phyloP scores from a whole-genome alignment of 164 flowering plant genomes.

The Cinnamomum chago region DNA sequence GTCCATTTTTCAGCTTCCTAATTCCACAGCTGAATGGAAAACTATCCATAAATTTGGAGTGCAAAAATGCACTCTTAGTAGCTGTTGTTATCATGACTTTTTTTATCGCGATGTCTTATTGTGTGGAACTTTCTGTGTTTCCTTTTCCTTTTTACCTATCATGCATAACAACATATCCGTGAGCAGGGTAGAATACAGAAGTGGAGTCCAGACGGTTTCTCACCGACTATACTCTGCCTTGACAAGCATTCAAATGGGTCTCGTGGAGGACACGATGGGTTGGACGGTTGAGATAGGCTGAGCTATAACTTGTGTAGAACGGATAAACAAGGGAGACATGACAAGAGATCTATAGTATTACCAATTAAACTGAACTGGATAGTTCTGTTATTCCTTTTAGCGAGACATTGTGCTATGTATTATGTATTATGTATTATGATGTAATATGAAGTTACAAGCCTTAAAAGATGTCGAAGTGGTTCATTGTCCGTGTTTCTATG shows the following conservation, averaged over 20 bases:
- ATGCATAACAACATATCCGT: background rate
- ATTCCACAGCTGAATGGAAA: too few species aligned
- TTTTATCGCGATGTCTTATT: too few species aligned
- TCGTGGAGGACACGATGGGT: conserved; percentile 34
- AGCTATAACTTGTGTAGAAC: background rate
- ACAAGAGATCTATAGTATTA: background rate
- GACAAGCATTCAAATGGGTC: conserved; percentile 38
- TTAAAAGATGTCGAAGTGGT: background rate
- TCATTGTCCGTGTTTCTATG: too few species aligned
- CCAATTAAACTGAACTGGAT: background rate
- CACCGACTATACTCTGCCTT: conserved; percentile 23
- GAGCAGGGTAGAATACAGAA: conserved; percentile 33
- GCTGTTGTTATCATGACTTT: background rate
- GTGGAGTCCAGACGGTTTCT: conserved; percentile 23
- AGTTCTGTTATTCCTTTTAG: background rate
- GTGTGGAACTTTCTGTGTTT: background rate
- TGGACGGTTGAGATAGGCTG: conserved; percentile 34
- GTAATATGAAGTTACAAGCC: background rate
- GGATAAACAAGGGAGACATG: background rate
- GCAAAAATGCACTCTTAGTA: background rate
- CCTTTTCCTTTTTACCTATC: background rate
- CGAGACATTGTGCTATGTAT: background rate
- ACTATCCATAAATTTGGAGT: background rate
- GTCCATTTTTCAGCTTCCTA: too few species aligned
- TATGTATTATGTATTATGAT: background rate